Evolutionary conservation across 768 basidiomycete genomes (phyloP).

Genomic region (Boletus vermiculosoides): DNA sequence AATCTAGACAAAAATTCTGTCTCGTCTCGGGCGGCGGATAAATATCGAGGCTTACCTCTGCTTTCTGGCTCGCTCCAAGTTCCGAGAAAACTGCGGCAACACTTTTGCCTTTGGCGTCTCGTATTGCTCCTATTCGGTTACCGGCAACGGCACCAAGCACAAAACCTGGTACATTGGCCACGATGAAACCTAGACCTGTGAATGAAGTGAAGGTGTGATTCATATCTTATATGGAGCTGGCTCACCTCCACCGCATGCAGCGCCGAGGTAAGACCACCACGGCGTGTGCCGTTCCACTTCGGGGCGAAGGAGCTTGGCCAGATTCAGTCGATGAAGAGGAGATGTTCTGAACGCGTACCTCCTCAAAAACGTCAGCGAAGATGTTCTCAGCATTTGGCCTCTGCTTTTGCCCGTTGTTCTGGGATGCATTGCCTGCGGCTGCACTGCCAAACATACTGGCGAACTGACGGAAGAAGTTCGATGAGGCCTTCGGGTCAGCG

Average conservation of each 20-base stretch:
- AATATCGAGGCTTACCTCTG: conserved; percentile 58
- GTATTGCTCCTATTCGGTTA: conserved; percentile 84
- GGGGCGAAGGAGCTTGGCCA: conserved; percentile 65
- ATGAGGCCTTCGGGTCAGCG: conserved; percentile 63
- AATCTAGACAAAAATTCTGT: conserved; percentile 47
- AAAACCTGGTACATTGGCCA: conserved; percentile 83
- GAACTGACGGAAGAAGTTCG: conserved; percentile 76
- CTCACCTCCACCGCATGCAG: conserved; percentile 63
- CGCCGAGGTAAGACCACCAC: conserved; percentile 75
- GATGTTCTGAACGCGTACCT: conserved; percentile 47
- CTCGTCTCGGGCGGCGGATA: neutral
- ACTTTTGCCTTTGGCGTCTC: conserved; percentile 93
- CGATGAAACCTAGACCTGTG: conserved; percentile 39
- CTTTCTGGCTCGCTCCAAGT: conserved; percentile 75
- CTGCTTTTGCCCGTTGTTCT: conserved; percentile 35
- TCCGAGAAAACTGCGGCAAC: conserved; percentile 86
- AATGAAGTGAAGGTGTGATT: conserved; percentile 33
- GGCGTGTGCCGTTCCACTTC: conserved; percentile 71
- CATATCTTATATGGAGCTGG: conserved; percentile 14
- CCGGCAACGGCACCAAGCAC: conserved; percentile 86
- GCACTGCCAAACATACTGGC: conserved; percentile 63
- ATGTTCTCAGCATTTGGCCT: conserved; percentile 78
- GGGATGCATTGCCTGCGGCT: conserved; percentile 26
- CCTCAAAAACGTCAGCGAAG: conserved; percentile 90
- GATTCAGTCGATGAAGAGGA: neutral